Conservation (phyloP, 768 basidiomycete genomes). For the Astraeus odoratus region DNA sequence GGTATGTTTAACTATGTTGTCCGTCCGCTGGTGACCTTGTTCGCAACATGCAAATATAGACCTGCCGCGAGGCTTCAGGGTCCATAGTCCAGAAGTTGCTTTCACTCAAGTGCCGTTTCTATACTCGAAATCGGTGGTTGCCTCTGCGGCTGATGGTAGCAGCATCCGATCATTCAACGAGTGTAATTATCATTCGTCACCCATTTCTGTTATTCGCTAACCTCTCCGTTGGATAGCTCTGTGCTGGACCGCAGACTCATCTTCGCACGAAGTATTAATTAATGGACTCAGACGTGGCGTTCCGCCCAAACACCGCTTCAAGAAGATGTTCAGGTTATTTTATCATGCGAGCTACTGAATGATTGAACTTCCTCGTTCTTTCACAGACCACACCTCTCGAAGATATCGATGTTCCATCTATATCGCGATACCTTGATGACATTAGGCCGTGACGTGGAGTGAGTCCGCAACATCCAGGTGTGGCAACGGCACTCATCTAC, state of each 20-base stretch:
- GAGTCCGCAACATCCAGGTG: conserved; percentile 3
- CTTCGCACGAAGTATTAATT: conserved; percentile 57
- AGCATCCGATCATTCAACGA: conserved; percentile 55
- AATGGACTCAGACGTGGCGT: conserved; percentile 78
- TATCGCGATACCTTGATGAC: conserved; percentile 25
- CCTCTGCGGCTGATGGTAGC: conserved; percentile 13
- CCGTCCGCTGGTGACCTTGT: neutral
- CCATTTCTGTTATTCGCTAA: neutral
- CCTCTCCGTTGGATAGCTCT: conserved; percentile 40
- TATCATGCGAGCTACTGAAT: neutral
- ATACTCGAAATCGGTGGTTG: conserved; percentile 42
- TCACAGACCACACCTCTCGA: conserved; percentile 45
- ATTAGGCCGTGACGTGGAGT: conserved; percentile 10
- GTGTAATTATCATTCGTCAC: conserved; percentile 34
- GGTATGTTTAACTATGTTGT: neutral
- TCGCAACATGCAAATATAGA: conserved; percentile 25
- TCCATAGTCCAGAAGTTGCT: conserved; percentile 42
- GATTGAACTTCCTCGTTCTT: neutral
- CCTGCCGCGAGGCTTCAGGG: conserved; percentile 41
- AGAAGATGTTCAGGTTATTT: conserved; percentile 54
- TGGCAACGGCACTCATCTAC: neutral
- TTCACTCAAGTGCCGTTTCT: conserved; percentile 58
- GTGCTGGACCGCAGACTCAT: conserved; percentile 57
- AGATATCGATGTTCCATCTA: conserved; percentile 46
- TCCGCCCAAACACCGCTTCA: conserved; percentile 60